Conservation (phyloP, 2,329 filamentous ascomycete species). For the Ceratocystis alfenasii region DNA sequence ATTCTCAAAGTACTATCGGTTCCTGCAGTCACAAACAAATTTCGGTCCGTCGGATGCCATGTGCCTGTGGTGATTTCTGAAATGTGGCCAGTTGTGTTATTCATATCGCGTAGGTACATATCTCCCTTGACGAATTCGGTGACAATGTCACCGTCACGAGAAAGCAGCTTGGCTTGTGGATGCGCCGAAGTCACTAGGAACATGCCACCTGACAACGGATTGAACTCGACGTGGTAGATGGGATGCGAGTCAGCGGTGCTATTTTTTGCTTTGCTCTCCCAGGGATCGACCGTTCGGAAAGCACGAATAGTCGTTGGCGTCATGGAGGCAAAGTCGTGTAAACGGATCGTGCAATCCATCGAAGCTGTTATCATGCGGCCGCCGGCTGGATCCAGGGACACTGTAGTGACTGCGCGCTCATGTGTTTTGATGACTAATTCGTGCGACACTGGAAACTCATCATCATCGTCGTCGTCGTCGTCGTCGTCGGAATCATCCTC, state of each 20-base stretch:
- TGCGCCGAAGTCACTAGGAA: constrained; percentile 82
- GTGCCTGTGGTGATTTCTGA: constrained; percentile 80
- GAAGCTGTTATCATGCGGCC: constrained; percentile 80
- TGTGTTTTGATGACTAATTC: constrained; percentile 89
- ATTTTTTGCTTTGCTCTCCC: constrained; percentile 55
- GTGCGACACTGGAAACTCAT: constrained; percentile 85
- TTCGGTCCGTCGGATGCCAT: constrained; percentile 80
- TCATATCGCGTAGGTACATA: constrained; percentile 95
- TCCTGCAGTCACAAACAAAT: constrained; percentile 78
- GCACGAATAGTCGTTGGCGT: constrained; percentile 87
- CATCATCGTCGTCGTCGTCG: constrained; percentile 58
- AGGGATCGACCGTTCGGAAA: constrained; percentile 86
- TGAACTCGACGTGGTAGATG: constrained; percentile 78
- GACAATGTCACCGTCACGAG: constrained; percentile 72
- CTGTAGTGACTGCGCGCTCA: constrained; percentile 70
- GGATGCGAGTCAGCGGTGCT: constrained; percentile 72
- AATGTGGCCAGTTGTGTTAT: constrained; percentile 94
- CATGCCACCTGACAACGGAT: constrained; percentile 63
- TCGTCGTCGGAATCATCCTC: constrained; percentile 44
- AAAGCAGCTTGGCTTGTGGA: constrained; percentile 79
- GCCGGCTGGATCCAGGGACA: constrained; percentile 75
- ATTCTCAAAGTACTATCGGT: constrained; percentile 93
- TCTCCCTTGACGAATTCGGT: constrained; percentile 93
- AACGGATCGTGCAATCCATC: constrained; percentile 77
- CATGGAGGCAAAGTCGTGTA: constrained; percentile 93